These are phyloP conservation scores for Hypomyces rosellus DNA, from an alignment of 2,329 filamentous ascomycete species.

Conservation along the genomic window DNA sequence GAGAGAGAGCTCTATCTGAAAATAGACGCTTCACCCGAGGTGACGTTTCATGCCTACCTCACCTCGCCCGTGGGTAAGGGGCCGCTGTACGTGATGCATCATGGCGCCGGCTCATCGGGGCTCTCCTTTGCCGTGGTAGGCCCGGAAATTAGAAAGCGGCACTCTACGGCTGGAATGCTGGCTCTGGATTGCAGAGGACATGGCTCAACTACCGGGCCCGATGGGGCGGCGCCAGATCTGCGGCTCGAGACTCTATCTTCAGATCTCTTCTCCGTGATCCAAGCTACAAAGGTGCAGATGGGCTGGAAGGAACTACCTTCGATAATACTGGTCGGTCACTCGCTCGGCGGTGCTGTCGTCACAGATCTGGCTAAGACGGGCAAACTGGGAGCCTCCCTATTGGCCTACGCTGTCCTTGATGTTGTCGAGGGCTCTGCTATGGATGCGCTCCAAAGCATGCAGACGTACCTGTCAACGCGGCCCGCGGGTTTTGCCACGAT, in stretches of 20 bases:
- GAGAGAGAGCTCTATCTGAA: conserved; percentile 76
- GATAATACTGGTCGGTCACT: conserved; percentile 82
- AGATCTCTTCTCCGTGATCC: conserved; percentile 67
- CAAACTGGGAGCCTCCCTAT: conserved; percentile 57
- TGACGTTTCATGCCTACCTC: conserved; percentile 79
- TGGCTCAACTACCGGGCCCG: conserved; percentile 58
- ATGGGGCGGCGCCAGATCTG: conserved; percentile 50
- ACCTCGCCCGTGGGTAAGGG: conserved; percentile 70
- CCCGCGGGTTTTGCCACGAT: conserved; percentile 73
- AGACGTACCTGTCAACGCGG: conserved; percentile 77
- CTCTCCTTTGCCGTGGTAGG: conserved; percentile 83
- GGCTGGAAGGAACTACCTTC: conserved; percentile 68
- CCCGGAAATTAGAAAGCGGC: conserved; percentile 65
- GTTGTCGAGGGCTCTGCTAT: conserved; percentile 95
- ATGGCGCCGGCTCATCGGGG: conserved; percentile 89
- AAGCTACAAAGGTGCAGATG: conserved; percentile 61
- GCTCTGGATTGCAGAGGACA: conserved; percentile 84
- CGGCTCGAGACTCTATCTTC: conserved; percentile 63
- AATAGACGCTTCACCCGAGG: conserved; percentile 35
- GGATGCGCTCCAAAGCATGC: conserved; percentile 91
- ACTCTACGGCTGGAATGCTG: conserved; percentile 77
- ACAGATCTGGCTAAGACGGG: conserved; percentile 71
- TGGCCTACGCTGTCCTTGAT: conserved; percentile 87
- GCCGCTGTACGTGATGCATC: conserved; percentile 87
- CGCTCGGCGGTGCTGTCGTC: conserved; percentile 84